These are phyloP conservation scores for Ceratobasidium sp. DNA, from an alignment of 1,284 basidiomycete species.

Conservation along the genomic window DNA sequence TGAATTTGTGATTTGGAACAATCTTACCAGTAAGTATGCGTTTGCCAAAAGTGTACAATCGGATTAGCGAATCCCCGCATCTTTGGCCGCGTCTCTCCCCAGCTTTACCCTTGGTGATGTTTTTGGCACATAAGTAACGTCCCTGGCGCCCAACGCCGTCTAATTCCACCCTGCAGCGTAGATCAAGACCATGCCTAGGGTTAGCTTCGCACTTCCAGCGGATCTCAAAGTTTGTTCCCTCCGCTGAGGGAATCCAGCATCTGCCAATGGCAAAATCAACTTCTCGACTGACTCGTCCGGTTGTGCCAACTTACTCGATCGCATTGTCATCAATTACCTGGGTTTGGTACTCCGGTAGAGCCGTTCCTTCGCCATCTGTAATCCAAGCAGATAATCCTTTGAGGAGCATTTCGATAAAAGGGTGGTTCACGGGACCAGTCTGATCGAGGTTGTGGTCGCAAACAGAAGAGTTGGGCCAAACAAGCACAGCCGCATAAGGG, in stretches of 20 bases:
- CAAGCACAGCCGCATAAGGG: not conserved
- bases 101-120: not conserved
- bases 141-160: not conserved
- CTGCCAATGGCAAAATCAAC: not conserved
- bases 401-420: not conserved
- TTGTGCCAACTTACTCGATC: slow-evolving; percentile 9
- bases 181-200: not conserved
- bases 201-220: not conserved
- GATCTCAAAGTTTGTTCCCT: not conserved
- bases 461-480: not conserved
- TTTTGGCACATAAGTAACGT: too few relatives aligned
- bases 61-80: not conserved
- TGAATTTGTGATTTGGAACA: not conserved
- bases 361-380: not conserved
- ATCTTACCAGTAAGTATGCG: not conserved
- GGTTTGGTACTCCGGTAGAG: slow-evolving; percentile 10
- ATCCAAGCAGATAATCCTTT: slow-evolving; percentile 4
- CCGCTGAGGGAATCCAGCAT: not conserved
- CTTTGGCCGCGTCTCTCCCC: not conserved
- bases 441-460: too few relatives aligned
- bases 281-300: too few relatives aligned
- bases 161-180: not conserved
- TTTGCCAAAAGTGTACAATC: not conserved
- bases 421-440: too few relatives aligned
- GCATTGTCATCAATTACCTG: slow-evolving; percentile 12